Percentiles rank a stretch among this genome's conserved stretches.
These are phyloP conservation scores for Zangia roseola DNA, from an alignment of 768 basidiomycete species.

Conservation along the genomic window DNA sequence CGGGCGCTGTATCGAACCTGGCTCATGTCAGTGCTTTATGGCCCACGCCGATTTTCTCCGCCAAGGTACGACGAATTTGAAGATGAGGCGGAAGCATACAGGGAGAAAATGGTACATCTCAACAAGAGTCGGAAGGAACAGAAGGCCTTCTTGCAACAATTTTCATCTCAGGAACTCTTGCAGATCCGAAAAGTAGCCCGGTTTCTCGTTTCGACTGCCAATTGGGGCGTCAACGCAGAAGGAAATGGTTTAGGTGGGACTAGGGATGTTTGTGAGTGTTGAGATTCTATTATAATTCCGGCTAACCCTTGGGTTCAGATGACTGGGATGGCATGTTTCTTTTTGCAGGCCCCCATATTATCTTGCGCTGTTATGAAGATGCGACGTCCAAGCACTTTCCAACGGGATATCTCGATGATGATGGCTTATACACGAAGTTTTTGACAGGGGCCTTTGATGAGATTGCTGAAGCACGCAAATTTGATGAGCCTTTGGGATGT, in stretches of 20 bases:
- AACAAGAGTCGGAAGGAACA: background rate
- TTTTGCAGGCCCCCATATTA: conserved; percentile 15
- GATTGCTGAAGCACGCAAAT: no score
- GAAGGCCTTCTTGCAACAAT: conserved; percentile 13
- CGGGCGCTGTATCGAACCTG: conserved; percentile 13
- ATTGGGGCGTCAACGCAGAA: conserved; percentile 10
- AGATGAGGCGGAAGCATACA: background rate
- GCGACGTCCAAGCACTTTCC: no score
- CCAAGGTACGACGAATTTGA: background rate
- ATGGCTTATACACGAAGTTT: no score
- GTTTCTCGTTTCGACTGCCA: conserved; percentile 4
- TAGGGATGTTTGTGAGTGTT: conserved; percentile 11
- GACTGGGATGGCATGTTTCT: conserved; percentile 12
- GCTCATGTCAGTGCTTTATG: conserved; percentile 8
- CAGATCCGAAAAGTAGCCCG: conserved; percentile 11
- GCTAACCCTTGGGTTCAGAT: conserved; percentile 1
- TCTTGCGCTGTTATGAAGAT: conserved; percentile 4
- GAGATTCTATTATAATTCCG: no score
- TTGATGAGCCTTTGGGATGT: no score
- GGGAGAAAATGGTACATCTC: no score
- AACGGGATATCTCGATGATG: no score
- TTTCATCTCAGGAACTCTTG: conserved; percentile 17
- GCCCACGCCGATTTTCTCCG: background rate
- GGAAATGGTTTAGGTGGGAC: conserved; percentile 1
- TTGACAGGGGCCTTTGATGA: no score